phyloP scores from a whole-genome alignment of 805 yeast genomes.

The Yamadazyma ubonensis region DNA sequence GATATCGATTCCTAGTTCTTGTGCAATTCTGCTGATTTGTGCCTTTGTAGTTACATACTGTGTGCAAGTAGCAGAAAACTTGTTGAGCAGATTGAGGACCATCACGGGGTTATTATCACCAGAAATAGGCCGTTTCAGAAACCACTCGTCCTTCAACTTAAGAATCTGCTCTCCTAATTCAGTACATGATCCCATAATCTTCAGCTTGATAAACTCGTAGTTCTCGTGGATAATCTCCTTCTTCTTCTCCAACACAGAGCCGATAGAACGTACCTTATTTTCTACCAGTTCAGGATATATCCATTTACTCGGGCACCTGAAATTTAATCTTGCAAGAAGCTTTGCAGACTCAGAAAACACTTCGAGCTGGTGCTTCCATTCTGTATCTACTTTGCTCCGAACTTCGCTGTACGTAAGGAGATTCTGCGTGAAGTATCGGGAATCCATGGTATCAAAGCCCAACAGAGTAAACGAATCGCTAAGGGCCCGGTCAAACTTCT shows the following conservation, averaged over 20 bases:
- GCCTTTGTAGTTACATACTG: slow-evolving; percentile 5
- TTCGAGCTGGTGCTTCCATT: slow-evolving; percentile 10
- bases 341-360: slow-evolving; percentile 3
- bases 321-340: slow-evolving; percentile 17
- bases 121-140: slow-evolving; percentile 44
- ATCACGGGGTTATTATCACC: slow-evolving; percentile 38
- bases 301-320: slow-evolving; percentile 53
- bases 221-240: slow-evolving; percentile 39
- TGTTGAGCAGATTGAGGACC: slow-evolving; percentile 43
- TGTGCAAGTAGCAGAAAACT: slow-evolving; percentile 20
- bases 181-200: slow-evolving; percentile 39
- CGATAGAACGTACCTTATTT: slow-evolving; percentile 43
- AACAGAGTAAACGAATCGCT: slow-evolving; percentile 25
- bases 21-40: slow-evolving; percentile 6
- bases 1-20: slow-evolving; percentile 5
- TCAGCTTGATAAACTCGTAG: slow-evolving; percentile 40
- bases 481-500: slow-evolving; percentile 29
- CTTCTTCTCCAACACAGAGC: slow-evolving; percentile 36
- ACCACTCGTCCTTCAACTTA: slow-evolving; percentile 47
- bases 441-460: slow-evolving; percentile 13
- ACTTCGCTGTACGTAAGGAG: slow-evolving; percentile 9
- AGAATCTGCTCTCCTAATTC: slow-evolving; percentile 32
- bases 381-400: slow-evolving; percentile 1
- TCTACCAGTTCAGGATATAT: slow-evolving; percentile 62
- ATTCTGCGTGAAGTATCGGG: slow-evolving; percentile 9